phyloP scores from a whole-genome alignment of 345 rosid genomes.

The Sisymbrium irio region DNA sequence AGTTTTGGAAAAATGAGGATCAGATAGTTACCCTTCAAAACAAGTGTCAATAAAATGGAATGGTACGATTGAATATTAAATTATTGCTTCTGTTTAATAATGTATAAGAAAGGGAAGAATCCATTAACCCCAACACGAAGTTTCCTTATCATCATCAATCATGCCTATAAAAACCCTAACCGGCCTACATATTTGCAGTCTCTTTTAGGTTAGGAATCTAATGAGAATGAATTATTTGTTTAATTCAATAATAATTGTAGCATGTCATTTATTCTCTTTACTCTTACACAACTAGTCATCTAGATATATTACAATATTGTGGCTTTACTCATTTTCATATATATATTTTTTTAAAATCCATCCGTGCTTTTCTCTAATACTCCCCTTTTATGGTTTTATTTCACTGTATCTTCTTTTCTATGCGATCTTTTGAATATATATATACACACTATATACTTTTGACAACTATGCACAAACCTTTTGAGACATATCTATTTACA shows the following conservation, averaged over 20 bases:
- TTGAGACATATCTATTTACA: conserved; percentile 16
- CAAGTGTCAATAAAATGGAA: not conserved
- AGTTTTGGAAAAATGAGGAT: not conserved
- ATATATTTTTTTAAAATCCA: not conserved
- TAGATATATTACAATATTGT: conserved; percentile 16
- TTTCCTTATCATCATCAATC: conserved; percentile 38
- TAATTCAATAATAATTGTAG: conserved; percentile 39
- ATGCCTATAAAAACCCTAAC: conserved; percentile 50
- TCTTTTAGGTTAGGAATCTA: conserved; percentile 45
- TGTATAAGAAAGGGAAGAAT: conserved; percentile 4
- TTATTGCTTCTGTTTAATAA: not conserved
- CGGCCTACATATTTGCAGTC: conserved; percentile 34
- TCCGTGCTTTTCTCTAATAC: conserved; percentile 17
- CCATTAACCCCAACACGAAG: conserved; percentile 30
- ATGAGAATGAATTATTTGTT: conserved; percentile 17
- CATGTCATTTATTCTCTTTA: conserved; percentile 35
- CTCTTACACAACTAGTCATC: conserved; percentile 31
- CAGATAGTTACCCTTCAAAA: not conserved
- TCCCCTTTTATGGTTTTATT: conserved; percentile 11
- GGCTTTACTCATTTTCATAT: conserved; percentile 25
- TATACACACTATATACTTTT: conserved; percentile 3
- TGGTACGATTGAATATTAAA: not conserved
- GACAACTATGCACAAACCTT: conserved; percentile 37
- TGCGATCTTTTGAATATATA: conserved; percentile 18
- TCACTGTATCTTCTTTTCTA: conserved; percentile 17